Conservation (phyloP, 306 rosid species). For the Glycine soja region DNA sequence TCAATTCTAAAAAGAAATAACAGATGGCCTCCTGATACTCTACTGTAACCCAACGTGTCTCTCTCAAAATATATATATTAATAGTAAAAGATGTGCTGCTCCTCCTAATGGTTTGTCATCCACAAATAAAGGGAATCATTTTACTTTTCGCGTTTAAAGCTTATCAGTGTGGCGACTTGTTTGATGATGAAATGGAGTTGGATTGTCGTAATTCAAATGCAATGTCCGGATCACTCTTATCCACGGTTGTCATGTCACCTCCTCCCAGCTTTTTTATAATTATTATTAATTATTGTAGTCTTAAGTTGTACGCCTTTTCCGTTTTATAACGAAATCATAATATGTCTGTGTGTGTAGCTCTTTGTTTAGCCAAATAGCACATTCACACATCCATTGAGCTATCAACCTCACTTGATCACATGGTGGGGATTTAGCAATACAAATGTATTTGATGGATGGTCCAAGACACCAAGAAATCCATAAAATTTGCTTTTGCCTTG, state of each 20-base stretch:
- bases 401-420: constrained; percentile 39
- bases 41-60: not conserved
- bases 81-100: not conserved
- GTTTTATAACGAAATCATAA: constrained; percentile 18
- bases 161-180: constrained; percentile 36
- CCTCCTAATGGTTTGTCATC: constrained; percentile 29
- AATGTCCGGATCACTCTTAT: constrained; percentile 40
- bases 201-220: constrained; percentile 41
- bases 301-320: constrained; percentile 33
- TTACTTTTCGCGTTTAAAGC: constrained; percentile 34
- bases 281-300: constrained; percentile 32
- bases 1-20: not conserved
- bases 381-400: constrained; percentile 27
- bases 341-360: not conserved
- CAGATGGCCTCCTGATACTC: not conserved
- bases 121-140: constrained; percentile 37
- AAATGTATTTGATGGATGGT: constrained; percentile 3
- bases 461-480: constrained; percentile 4
- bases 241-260: constrained; percentile 30
- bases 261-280: constrained; percentile 10
- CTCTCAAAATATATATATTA: not conserved
- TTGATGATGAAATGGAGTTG: constrained; percentile 40
- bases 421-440: constrained; percentile 34
- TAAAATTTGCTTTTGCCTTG: not conserved
- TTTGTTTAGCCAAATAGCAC: constrained; percentile 30